phyloP scores from a whole-genome alignment of 768 basidiomycete genomes.

The Mycena kentingensis region DNA sequence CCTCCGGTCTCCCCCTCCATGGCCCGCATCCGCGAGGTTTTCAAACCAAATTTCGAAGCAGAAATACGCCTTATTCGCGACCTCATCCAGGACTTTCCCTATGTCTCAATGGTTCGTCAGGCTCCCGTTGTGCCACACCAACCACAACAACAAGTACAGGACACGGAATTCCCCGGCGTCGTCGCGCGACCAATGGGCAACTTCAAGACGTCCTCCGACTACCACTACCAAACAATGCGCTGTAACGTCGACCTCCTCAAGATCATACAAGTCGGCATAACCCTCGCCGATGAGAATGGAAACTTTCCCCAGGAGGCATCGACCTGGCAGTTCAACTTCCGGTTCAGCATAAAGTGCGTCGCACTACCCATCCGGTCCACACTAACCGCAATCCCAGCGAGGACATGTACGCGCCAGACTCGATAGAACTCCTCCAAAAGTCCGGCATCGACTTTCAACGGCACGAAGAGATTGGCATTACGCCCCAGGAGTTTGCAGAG shows the following conservation, averaged over 20 bases:
- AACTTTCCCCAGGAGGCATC: slow-evolving; percentile 86
- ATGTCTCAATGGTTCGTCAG: slow-evolving; percentile 80
- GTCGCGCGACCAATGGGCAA: slow-evolving; percentile 96
- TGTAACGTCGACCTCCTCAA: slow-evolving; percentile 98
- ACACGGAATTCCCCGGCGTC: slow-evolving; percentile 98
- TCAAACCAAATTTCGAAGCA: slow-evolving; percentile 88
- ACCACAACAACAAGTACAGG: slow-evolving; percentile 53
- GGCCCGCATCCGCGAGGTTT: slow-evolving; percentile 92
- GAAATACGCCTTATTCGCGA: slow-evolving; percentile 91
- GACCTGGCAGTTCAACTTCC: slow-evolving; percentile 99
- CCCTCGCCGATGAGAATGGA: slow-evolving; percentile 91
- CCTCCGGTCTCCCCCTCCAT: slow-evolving; percentile 34
- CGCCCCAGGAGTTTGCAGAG: slow-evolving; percentile 94
- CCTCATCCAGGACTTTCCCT: slow-evolving; percentile 87
- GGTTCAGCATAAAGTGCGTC: slow-evolving; percentile 82
- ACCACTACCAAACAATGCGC: slow-evolving; percentile 99
- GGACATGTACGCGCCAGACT: slow-evolving; percentile 99
- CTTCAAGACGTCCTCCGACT: slow-evolving; percentile 96
- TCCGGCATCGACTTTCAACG: slow-evolving; percentile 95
- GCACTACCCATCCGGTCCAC: background rate
- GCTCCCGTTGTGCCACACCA: slow-evolving; percentile 22
- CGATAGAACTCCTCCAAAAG: slow-evolving; percentile 90
- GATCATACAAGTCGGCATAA: slow-evolving; percentile 97
- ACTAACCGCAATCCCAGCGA: slow-evolving; percentile 54
- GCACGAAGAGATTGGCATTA: slow-evolving; percentile 89